Evolutionary conservation across 1,284 basidiomycete genomes (phyloP).

Genomic region (Rugosomyces carneus): DNA sequence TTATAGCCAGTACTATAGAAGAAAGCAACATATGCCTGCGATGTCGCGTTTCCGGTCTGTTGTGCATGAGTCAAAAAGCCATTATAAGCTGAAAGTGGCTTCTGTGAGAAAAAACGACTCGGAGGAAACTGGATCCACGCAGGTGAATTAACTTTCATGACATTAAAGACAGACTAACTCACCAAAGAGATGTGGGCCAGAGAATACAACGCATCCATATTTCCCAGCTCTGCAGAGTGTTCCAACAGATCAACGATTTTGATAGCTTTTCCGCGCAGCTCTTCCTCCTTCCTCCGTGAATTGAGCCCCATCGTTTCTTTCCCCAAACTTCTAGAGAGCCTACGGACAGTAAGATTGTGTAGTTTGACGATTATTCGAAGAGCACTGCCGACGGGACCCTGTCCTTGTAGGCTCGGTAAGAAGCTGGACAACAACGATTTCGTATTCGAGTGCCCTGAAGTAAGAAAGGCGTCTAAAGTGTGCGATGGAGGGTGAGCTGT

Average conservation of each 20-base stretch:
- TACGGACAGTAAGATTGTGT: constrained; percentile 44
- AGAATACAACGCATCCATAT: constrained; percentile 68
- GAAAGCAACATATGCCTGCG: constrained; percentile 82
- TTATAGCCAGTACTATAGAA: constrained; percentile 84
- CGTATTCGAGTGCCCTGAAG: constrained; percentile 34
- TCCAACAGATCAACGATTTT: constrained; percentile 73
- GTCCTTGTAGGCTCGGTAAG: constrained; percentile 62
- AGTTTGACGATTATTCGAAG: constrained; percentile 61
- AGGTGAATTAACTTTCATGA: not conserved
- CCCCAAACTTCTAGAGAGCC: constrained; percentile 34
- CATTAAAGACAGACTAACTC: constrained; percentile 22
- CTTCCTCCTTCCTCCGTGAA: constrained; percentile 52
- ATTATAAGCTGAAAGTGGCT: constrained; percentile 56
- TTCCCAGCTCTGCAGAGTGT: constrained; percentile 75
- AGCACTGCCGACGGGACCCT: constrained; percentile 62
- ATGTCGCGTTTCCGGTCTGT: constrained; percentile 71
- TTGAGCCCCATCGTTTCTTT: constrained; percentile 36
- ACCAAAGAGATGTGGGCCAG: constrained; percentile 72
- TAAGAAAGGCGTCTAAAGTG: constrained; percentile 44
- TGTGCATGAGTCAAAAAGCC: constrained; percentile 58
- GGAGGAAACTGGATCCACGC: constrained; percentile 57
- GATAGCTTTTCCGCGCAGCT: constrained; percentile 58
- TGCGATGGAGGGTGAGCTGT: constrained; percentile 51
- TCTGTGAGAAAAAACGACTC: constrained; percentile 51
- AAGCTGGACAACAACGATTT: constrained; percentile 56